phyloP scores from a whole-genome alignment of 1,284 basidiomycete species.

The Naganishia albida region DNA sequence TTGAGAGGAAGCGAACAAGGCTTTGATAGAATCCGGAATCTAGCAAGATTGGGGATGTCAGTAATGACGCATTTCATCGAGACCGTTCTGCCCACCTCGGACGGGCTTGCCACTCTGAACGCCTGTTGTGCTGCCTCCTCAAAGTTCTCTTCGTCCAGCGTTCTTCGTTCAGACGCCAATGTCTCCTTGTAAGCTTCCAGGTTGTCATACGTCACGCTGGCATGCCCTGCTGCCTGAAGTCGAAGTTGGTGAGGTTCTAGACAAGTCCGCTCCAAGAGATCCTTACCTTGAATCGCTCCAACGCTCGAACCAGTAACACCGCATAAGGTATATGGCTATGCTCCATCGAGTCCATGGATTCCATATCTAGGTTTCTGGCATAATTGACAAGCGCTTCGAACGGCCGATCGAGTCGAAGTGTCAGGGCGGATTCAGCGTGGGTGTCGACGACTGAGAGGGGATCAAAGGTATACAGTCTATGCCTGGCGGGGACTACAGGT shows the following conservation, averaged over 20 bases:
- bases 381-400: constrained; percentile 78
- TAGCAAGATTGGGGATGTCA: neutral
- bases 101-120: constrained; percentile 70
- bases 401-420: constrained; percentile 82
- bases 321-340: constrained; percentile 86
- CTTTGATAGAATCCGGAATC: constrained; percentile 19
- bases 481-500: too few species aligned
- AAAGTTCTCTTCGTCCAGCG: constrained; percentile 91
- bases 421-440: constrained; percentile 80
- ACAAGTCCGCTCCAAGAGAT: neutral
- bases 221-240: constrained; percentile 5
- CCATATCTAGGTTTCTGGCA: constrained; percentile 70
- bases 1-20: constrained; percentile 13
- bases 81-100: constrained; percentile 54
- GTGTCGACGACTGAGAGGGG: constrained; percentile 75
- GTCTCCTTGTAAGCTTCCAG: constrained; percentile 74
- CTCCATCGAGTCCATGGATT: constrained; percentile 75
- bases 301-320: constrained; percentile 76
- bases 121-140: constrained; percentile 86
- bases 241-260: neutral
- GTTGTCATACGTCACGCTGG: constrained; percentile 61
- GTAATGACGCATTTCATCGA: neutral
- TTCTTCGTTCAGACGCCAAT: constrained; percentile 54
- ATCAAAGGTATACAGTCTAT: constrained; percentile 42
- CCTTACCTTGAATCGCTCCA: constrained; percentile 61